Evolutionary conservation across 2,329 filamentous ascomycete species (phyloP).

Genomic region (Neofusicoccum kwambonambiense): DNA sequence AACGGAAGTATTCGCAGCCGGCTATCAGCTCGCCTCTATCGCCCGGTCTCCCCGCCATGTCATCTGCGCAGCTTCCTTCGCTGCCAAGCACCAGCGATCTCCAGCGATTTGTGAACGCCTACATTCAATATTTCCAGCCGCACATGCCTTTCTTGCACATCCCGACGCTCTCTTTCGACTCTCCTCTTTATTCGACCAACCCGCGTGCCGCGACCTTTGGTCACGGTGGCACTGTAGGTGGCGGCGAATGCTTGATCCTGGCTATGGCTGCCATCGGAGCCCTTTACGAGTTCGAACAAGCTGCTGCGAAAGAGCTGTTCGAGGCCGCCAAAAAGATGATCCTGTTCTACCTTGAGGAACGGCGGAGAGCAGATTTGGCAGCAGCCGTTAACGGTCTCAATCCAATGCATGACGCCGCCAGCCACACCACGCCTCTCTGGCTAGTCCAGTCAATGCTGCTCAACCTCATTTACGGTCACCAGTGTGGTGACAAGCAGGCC

Average conservation of each 20-base stretch:
- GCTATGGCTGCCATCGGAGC: conserved; percentile 86
- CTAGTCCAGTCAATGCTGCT: conserved; percentile 95
- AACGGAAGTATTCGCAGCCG: conserved; percentile 61
- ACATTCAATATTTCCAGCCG: conserved; percentile 89
- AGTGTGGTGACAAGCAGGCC: conserved; percentile 86
- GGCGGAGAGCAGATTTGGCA: conserved; percentile 78
- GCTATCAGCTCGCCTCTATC: conserved; percentile 55
- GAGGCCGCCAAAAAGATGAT: conserved; percentile 96
- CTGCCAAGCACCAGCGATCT: conserved; percentile 82
- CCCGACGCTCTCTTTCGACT: conserved; percentile 86
- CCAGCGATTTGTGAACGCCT: conserved; percentile 85
- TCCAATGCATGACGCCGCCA: conserved; percentile 56
- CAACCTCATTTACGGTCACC: conserved; percentile 93
- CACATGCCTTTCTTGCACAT: conserved; percentile 94
- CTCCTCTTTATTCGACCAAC: conserved; percentile 63
- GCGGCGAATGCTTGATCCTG: conserved; percentile 80
- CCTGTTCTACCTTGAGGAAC: conserved; percentile 85
- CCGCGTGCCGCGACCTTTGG: conserved; percentile 59
- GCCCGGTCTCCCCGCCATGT: conserved; percentile 24
- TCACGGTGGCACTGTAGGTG: conserved; percentile 62
- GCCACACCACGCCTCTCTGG: conserved; percentile 82
- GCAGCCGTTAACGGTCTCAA: conserved; percentile 56
- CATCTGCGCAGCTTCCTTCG: conserved; percentile 49
- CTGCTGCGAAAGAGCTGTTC: conserved; percentile 79
- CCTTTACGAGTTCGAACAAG: conserved; percentile 81